Percentiles rank a stretch among this genome's conserved stretches.
Conservation (phyloP, 306 rosid genomes). For the Aeschynomene evenia region DNA sequence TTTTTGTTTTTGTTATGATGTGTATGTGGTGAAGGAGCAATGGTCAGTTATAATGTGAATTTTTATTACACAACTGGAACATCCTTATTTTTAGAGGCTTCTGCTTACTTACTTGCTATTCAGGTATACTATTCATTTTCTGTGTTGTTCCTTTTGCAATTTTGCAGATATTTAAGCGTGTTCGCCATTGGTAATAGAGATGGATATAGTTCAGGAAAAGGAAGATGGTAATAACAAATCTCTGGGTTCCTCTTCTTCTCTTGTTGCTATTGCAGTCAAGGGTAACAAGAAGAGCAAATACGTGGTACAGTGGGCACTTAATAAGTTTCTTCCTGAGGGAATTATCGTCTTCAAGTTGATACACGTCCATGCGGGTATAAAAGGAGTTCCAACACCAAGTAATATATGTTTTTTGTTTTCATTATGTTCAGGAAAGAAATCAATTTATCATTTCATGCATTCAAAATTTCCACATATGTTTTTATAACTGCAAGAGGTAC, state of each 20-base stretch:
- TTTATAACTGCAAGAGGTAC: conserved; percentile 3
- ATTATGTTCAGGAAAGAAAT: not conserved
- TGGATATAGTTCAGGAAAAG: conserved; percentile 45
- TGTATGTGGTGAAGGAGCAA: too few species aligned
- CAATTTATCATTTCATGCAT: not conserved
- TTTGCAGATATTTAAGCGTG: conserved; percentile 20
- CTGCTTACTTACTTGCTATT: not conserved
- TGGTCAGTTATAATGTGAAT: not conserved
- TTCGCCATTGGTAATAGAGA: conserved; percentile 22
- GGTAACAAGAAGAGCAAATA: conserved; percentile 75
- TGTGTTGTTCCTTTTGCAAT: conserved; percentile 2
- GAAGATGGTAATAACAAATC: conserved; percentile 24
- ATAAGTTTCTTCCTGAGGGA: conserved; percentile 81
- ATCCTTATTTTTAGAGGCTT: not conserved
- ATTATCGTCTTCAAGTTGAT: conserved; percentile 59
- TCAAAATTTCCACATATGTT: conserved; percentile 8
- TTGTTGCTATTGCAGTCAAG: conserved; percentile 76
- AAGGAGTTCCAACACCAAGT: conserved; percentile 80
- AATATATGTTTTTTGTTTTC: conserved; percentile 35
- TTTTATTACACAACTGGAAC: not conserved
- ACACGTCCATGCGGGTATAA: conserved; percentile 64
- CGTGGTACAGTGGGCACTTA: conserved; percentile 76
- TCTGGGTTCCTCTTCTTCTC: conserved; percentile 37
- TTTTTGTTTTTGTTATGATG: not conserved
- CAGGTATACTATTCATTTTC: not conserved